Conservation (phyloP, 2,329 filamentous ascomycete species). For the Mycocentrospora acerina region DNA sequence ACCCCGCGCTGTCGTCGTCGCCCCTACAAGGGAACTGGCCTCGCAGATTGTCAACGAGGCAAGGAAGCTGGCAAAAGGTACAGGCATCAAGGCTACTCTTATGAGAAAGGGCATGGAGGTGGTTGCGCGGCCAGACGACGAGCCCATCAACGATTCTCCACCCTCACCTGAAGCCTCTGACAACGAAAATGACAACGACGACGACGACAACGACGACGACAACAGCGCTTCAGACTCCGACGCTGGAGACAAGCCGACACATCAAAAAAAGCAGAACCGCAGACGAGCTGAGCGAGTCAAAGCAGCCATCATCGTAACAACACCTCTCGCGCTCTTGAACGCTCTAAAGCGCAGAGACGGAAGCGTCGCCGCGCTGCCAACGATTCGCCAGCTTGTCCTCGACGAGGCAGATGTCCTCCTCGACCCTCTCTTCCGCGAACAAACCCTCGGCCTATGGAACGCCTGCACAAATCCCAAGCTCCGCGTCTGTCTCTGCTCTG, state of each 20-base stretch:
- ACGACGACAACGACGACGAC: conserved; percentile 44
- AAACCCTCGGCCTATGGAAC: conserved; percentile 82
- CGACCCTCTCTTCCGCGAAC: conserved; percentile 84
- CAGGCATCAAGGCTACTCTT: conserved; percentile 74
- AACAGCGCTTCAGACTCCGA: conserved; percentile 36
- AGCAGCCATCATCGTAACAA: conserved; percentile 78
- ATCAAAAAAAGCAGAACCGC: conserved; percentile 37
- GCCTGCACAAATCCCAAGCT: conserved; percentile 71
- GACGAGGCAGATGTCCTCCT: conserved; percentile 96
- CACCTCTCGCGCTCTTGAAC: conserved; percentile 76
- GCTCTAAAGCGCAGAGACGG: conserved; percentile 58
- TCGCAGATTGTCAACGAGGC: conserved; percentile 66
- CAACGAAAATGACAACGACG: too few relatives aligned
- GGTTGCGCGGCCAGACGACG: conserved; percentile 39
- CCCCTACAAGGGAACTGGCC: conserved; percentile 54
- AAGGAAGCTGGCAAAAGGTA: conserved; percentile 75
- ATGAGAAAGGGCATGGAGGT: conserved; percentile 86
- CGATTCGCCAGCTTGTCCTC: conserved; percentile 73
- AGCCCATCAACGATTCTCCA: conserved; percentile 41
- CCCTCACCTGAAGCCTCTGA: conserved; percentile 40
- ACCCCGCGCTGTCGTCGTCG: conserved; percentile 48
- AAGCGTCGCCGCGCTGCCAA: conserved; percentile 58
- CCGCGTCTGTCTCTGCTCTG: conserved; percentile 85
- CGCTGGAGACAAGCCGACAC: conserved; percentile 37
- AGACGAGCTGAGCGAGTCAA: conserved; percentile 60